Evolutionary conservation across 108 stramenopile species (phyloP).

Genomic region (Cylindrotheca closterium): DNA sequence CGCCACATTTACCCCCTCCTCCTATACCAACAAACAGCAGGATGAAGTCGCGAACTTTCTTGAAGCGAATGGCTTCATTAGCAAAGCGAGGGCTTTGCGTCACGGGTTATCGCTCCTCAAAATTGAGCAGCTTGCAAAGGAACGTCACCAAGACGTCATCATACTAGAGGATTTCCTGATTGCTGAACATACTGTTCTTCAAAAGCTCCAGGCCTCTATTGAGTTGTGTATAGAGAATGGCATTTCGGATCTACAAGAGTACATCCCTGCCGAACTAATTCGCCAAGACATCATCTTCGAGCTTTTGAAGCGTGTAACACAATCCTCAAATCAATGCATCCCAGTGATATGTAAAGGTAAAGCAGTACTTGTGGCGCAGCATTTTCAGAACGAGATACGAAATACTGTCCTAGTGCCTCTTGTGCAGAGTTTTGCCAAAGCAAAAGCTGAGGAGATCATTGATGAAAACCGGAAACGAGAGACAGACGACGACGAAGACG

Average conservation of each 20-base stretch:
- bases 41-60: slow-evolving; percentile 18
- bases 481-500: slow-evolving; percentile 3
- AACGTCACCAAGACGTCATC: not conserved
- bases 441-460: slow-evolving; percentile 22
- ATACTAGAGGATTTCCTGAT: slow-evolving; percentile 14
- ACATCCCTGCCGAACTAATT: slow-evolving; percentile 21
- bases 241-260: slow-evolving; percentile 17
- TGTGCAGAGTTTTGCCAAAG: slow-evolving; percentile 26
- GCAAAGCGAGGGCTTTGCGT: slow-evolving; percentile 6
- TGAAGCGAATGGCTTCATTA: slow-evolving; percentile 29
- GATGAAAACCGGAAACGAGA: not conserved
- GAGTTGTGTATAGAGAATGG: slow-evolving; percentile 10
- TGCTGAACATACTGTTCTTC: not conserved
- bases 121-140: not conserved
- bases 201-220: slow-evolving; percentile 5
- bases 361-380: slow-evolving; percentile 13
- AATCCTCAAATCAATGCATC: not conserved
- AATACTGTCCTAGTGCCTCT: slow-evolving; percentile 11
- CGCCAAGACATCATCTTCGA: not conserved
- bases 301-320: not conserved
- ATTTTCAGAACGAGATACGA: slow-evolving; percentile 3
- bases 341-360: slow-evolving; percentile 2
- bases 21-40: slow-evolving; percentile 14
- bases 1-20: slow-evolving; percentile 16
- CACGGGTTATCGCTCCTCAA: not conserved